Base-by-base conservation (phyloP, 176 grass and related monocot species). In the Cymbopogon citratus region DNA sequence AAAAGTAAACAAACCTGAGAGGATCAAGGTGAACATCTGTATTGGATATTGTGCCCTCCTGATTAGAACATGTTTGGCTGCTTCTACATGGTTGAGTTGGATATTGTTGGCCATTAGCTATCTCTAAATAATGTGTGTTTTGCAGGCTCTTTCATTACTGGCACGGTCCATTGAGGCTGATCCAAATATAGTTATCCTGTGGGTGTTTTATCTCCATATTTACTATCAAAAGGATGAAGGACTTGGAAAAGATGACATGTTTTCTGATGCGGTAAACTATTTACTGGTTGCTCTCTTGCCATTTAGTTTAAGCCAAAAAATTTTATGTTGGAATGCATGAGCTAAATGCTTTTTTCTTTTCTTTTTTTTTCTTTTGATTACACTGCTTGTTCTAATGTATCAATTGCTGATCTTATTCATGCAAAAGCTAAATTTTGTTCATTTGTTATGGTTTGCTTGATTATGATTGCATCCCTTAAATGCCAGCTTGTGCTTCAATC, bases 171-270 rank as follows among this genome's bases (percentile, higher is more conserved):
- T 99, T 80, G 96, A 99, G 83, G 83, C 85, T 70, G 79, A 91
- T 84, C 96, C 92, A 83, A 91, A 86, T 71, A 93, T 87, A 65
- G 85, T 83, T 66, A 79, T 87, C 45, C 73, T 95, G 70, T 99
- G 96, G 96, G 83, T 99, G 68, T 86, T 99, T 81, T 99, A 99
- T 91, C 91, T 99, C 74, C 91, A 95, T 77, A 90, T 95, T 87
- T 95, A 95, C 76, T 95, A 95, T 75, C 85, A 85, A 80, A 99
- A 99, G 79, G 87, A 93, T 83, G 94, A 88, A 78, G 87, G 85
- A 75, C 87, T 95, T 71, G 93, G 91, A 39, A 95, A 95, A 77
- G 96, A 99, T 83, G 96, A 99, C 78, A 95, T 95, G 90, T 95
- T 99, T 86, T 87, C 87, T 23, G 61, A 95, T 85, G 92, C 91